Base-by-base conservation (phyloP, 2,329 filamentous ascomycete species). In the Nemania sp. region DNA sequence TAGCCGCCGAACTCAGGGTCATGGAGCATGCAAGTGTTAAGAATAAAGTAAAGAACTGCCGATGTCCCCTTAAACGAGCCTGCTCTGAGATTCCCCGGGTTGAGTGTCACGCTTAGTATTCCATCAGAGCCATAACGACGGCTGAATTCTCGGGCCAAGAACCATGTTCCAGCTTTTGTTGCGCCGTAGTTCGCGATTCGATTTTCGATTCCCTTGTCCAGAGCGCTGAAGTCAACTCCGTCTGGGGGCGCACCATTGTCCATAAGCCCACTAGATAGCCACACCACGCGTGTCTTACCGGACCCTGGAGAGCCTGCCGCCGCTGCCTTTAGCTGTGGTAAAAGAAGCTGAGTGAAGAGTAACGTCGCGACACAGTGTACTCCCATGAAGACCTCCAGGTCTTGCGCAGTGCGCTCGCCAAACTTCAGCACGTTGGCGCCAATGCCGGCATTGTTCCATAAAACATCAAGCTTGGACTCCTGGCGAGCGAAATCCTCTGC, bases 111-210 rank as follows among this genome's bases (percentile, higher is more conserved):
- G 44, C 64, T 68, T 28, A 72, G 49, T 36, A 61, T 52, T 1
- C 53, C 54, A 12, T 59, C 52, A 5, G 22, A 14, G 12, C 20
- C 48, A 19, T 67, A 49, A 12, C 66, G 61, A 3, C 62, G 57
- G 6, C 68, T 69, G 45, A 70, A 66, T 36, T 72, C 70, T 2
- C 56, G 54, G 2, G 64, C 65, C 5, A 72, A 63, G 41, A 71
- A 62, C 62, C 64, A 71, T 22, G 65, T 70, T 4, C 70, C 72
- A 0, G 65, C 64, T 52, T 76, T 77, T 37, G 68, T 72, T 0
- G 64, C 59, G 22, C 61, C 66, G 30, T 64, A 65, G 56, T 74
- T 73, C 11, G 57, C 51, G 6, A 54, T 54, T 2, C 62, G 59
- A 26, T 68, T 58, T 12, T 51, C 49, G 6, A 61, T 55, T 6